Evolutionary conservation across 225 moss, liverwort and hornwort genomes (phyloP), one percentile per base, ranked within the genome.

Genomic region (Pleurozium schreberi): DNA sequence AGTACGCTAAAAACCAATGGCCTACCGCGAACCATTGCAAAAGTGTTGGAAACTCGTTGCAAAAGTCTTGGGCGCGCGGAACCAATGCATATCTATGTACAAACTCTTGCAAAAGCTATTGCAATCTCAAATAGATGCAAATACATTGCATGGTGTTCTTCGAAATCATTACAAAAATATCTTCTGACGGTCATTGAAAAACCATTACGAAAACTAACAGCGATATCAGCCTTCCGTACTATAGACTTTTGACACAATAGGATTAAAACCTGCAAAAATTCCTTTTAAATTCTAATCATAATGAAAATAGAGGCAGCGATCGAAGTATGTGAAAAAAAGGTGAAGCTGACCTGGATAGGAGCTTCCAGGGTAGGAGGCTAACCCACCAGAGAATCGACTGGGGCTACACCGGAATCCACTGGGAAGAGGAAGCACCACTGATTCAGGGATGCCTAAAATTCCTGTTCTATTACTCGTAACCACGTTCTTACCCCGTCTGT

Each of bases 311-410:
- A 79, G 79, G 58, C 27, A 57, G 58, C 40, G 42, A 42, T 18
- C 28, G 60, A 74, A 74, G 59, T 9, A 33, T 12, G 55, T 66
- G 87, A 47, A 80, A 68, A 66, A 79, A 25, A 12, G 58, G 67
- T 57, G 66, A 34, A n/a, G 34, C 88, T 63, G 83, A 88, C 92
- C 89, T 85, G 91, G 94, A 84, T 92, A 94, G 15, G 93, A 94
- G 75, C 93, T 93, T 74, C 93, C 93, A 52, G 94, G 92, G 59
- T 87, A 92, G 34, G 92, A 92, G 85, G 85, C 88, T 43, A 93
- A 85, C 55, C 93, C 93, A 40, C 94, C 91, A 64, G 94, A 94
- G 49, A 92, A 91, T 67, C 94, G 91, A 74, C 93, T 93, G 55
- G 93, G 93, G 83, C 93, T 93, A 42, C 91, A 82, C 28, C 90